These are phyloP conservation scores for Fraxinus nigra DNA, from an alignment of 305 asterid genomes.

Conservation along the genomic window DNA sequence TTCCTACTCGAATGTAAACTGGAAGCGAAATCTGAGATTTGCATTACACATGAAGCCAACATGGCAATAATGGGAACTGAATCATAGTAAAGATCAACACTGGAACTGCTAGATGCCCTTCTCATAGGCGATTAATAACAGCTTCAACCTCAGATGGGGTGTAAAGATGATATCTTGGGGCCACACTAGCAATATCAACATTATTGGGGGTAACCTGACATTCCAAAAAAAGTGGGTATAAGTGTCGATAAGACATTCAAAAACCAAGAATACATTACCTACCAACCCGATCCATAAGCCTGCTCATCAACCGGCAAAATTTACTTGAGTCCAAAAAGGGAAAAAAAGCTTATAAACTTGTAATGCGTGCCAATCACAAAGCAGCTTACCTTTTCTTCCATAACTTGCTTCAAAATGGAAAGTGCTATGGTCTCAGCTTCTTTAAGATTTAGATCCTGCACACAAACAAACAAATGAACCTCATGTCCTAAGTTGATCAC, in stretches of 20 bases:
- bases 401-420: conserved; percentile 89
- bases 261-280: neutral
- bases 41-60: neutral
- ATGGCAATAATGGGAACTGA: conserved; percentile 3
- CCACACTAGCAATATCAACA: conserved; percentile 82
- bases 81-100: neutral
- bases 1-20: neutral
- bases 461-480: neutral
- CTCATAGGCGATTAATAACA: conserved; percentile 70
- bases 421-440: conserved; percentile 94
- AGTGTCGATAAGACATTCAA: neutral
- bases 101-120: neutral
- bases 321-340: neutral
- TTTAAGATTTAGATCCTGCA: conserved; percentile 69
- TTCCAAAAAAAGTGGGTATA: neutral
- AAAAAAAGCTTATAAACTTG: neutral
- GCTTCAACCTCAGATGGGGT: conserved; percentile 77
- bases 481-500: neutral
- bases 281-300: neutral
- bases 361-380: neutral
- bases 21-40: neutral
- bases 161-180: conserved; percentile 79
- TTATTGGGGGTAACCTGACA: conserved; percentile 84
- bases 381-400: conserved; percentile 85
- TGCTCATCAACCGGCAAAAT: neutral